Evolutionary conservation across 768 basidiomycete species (phyloP), one percentile per base, ranked within the genome.

Genomic region (Hypholoma sublateritium): DNA sequence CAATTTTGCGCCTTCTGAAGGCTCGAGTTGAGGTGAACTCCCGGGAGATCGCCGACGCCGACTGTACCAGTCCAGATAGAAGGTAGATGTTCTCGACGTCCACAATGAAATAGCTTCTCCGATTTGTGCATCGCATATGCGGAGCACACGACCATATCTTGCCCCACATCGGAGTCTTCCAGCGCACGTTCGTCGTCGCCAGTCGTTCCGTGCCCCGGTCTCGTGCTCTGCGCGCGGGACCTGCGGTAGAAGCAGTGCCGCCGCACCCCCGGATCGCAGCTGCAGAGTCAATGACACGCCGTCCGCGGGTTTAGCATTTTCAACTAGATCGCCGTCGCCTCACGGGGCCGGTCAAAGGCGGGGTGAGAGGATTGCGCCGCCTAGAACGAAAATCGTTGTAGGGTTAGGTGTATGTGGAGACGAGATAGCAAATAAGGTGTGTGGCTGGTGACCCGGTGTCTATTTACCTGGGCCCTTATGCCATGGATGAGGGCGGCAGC

Each of bases 231-330:
- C 17, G 22, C 17, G 43, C 19, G 43, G 22, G 19, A 17, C 46
- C 46, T 47, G 46, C 46, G 25, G 46, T 47, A 47, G 46, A 24
- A 17, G 12, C 46, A 47, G 46, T 47, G 46, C 46, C 46, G 46
- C 21, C 46, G 22, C 19, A 16, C 25, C 46, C 46, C 22, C 21
- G 14, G 3, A 17, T 12, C 22, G n/a, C n/a, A n/a, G n/a, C n/a
- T n/a, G n/a, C 17, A 17, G 11, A 8, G 17, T 17, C 17, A 8
- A 17, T 17, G 19, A 11, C 19, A 4, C 43, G 39, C 16, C 17
- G 6, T 8, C 44, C 24, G 24, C 44, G 17, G 17, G 13, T 45
- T 24, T 45, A 21, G n/a, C 6, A 19, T 45, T 19, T 45, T 17
- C 19, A 24, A 7, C 28, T 24, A 45, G n/a, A 17, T 14, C 17